Percentiles rank a stretch among this genome's conserved stretches.
Conservation (phyloP, 2,329 filamentous ascomycete species). For the Neocatenulostroma microsporum region DNA sequence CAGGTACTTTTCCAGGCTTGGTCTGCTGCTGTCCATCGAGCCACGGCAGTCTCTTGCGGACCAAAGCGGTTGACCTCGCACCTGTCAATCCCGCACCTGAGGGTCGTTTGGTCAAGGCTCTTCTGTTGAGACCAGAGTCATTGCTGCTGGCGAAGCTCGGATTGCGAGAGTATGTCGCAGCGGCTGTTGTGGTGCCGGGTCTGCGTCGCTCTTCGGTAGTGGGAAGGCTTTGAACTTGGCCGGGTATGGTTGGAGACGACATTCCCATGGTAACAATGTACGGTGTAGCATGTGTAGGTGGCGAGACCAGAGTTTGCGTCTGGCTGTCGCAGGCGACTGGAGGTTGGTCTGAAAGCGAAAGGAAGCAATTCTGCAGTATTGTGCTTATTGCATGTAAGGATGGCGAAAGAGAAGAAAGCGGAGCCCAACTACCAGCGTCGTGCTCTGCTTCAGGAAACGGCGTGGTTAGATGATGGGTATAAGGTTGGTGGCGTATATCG, state of each 20-base stretch:
- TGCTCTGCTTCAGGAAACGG: neutral
- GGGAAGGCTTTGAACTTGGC: conserved; percentile 2
- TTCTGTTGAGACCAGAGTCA: conserved; percentile 4
- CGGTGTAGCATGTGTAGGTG: conserved; percentile 3
- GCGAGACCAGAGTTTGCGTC: conserved; percentile 4
- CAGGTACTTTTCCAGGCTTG: conserved; percentile 2
- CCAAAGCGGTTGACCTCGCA: too few relatives aligned
- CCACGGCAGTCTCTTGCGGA: conserved; percentile 23
- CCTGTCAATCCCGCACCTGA: too few relatives aligned
- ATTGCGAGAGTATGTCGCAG: conserved; percentile 4
- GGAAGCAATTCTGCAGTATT: neutral
- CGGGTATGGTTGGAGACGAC: conserved; percentile 5
- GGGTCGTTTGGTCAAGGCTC: neutral
- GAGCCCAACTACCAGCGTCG: neutral
- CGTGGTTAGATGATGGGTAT: too few relatives aligned
- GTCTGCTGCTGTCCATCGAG: conserved; percentile 11
- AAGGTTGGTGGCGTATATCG: too few relatives aligned
- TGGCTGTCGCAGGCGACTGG: neutral
- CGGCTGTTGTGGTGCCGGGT: too few relatives aligned
- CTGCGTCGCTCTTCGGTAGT: neutral
- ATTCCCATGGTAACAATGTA: conserved; percentile 7
- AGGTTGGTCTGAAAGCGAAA: too few relatives aligned
- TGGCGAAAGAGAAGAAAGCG: too few relatives aligned
- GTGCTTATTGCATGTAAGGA: too few relatives aligned
- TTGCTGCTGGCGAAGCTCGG: conserved; percentile 1